These are phyloP conservation scores for Myriosclerotinia duriaeana DNA, from an alignment of 2,329 filamentous ascomycete species.

Conservation along the genomic window DNA sequence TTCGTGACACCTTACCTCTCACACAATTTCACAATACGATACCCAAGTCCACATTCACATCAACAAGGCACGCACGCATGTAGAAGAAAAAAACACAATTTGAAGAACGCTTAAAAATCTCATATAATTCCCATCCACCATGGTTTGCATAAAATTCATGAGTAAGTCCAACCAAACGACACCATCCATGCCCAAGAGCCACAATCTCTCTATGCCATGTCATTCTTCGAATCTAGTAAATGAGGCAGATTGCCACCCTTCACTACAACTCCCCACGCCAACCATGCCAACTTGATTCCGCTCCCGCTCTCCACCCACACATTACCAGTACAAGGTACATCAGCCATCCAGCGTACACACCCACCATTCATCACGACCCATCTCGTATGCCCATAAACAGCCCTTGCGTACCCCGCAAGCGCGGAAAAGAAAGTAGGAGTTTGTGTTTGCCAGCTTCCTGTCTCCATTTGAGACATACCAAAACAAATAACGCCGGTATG, in stretches of 20 bases:
- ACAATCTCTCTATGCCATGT: conserved; percentile 1
- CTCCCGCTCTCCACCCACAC: neutral
- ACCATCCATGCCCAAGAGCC: neutral
- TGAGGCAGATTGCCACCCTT: neutral
- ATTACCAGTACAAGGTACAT: conserved; percentile 6
- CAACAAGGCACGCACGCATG: neutral
- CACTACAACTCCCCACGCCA: conserved; percentile 1
- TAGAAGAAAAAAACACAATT: neutral
- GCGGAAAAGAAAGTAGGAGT: conserved; percentile 5
- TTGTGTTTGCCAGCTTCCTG: neutral
- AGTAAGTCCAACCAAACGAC: neutral
- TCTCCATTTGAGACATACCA: conserved; percentile 5
- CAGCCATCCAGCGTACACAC: neutral
- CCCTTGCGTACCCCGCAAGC: neutral
- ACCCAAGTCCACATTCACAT: neutral
- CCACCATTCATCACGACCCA: neutral
- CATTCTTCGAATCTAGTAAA: neutral
- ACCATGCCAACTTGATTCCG: neutral
- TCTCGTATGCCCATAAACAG: conserved; percentile 10
- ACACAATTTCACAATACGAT: too few relatives aligned
- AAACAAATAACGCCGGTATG: conserved; percentile 15
- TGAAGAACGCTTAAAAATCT: conserved; percentile 7
- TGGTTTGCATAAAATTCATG: conserved; percentile 8
- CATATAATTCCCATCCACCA: conserved; percentile 7
- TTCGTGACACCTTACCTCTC: too few relatives aligned